phyloP scores from a whole-genome alignment of 2,329 filamentous ascomycete species.

The Botryotinia convoluta region DNA sequence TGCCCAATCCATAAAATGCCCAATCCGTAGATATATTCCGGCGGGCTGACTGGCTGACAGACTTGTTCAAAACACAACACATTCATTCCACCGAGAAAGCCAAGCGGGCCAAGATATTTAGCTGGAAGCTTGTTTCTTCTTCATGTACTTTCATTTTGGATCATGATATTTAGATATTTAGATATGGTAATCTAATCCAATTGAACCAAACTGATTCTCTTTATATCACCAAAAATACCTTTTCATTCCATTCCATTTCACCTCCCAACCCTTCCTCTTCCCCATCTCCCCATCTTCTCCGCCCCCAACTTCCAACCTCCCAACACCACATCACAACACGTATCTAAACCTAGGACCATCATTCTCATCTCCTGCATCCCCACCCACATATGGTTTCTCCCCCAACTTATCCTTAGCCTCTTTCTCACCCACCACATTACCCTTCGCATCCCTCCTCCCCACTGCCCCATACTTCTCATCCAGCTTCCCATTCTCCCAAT shows the following conservation, averaged over 20 bases:
- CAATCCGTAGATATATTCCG: no score
- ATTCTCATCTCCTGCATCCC: constrained; percentile 30
- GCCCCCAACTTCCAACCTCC: background rate
- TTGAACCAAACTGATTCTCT: background rate
- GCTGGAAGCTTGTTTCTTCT: constrained; percentile 5
- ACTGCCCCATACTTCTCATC: constrained; percentile 43
- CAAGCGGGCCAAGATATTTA: background rate
- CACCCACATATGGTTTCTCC: background rate
- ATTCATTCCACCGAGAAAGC: background rate
- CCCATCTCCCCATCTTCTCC: background rate
- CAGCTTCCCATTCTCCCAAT: constrained; percentile 59
- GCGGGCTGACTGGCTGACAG: no score
- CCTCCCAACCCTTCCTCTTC: background rate
- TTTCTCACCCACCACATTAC: constrained; percentile 5
- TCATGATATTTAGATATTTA: background rate
- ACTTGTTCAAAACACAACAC: background rate
- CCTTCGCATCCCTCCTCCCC: constrained; percentile 17
- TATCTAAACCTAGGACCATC: constrained; percentile 33
- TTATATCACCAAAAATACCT: background rate
- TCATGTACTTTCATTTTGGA: background rate
- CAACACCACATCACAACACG: constrained; percentile 24
- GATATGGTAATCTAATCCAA: background rate
- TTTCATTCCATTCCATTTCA: background rate
- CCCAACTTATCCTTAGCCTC: background rate
- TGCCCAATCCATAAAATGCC: no score